These are phyloP conservation scores for Blastobotrys serpentis DNA, from an alignment of 1,139 yeast species.

Conservation along the genomic window DNA sequence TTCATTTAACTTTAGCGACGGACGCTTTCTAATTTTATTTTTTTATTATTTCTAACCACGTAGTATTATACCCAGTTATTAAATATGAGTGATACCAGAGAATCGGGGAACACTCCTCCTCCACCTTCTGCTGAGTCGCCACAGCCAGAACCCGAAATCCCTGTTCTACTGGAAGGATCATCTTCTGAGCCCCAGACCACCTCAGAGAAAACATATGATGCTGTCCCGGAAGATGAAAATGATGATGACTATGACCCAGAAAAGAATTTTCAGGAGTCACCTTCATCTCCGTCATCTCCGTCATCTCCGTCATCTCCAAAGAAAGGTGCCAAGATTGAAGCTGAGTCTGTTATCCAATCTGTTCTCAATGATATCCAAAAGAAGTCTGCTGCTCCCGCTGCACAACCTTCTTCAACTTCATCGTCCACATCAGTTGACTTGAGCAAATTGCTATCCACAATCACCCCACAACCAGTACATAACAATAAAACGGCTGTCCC, in stretches of 20 bases:
- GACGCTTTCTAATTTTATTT: too few relatives aligned
- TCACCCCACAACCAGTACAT: conserved; percentile 10
- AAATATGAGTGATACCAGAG: too few relatives aligned
- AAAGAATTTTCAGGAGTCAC: conserved; percentile 7
- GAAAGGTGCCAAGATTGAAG: conserved; percentile 12
- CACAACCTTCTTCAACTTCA: background rate
- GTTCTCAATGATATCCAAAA: conserved; percentile 17
- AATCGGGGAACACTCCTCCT: conserved; percentile 4
- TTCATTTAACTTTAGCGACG: too few relatives aligned
- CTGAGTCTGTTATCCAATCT: conserved; percentile 22
- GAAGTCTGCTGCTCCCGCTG: background rate
- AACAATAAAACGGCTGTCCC: conserved; percentile 1
- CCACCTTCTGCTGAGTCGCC: background rate
- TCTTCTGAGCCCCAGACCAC: background rate
- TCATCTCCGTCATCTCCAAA: conserved; percentile 1
- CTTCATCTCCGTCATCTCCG: background rate
- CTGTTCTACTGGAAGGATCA: too few relatives aligned
- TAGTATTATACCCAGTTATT: too few relatives aligned
- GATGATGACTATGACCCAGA: conserved; percentile 29
- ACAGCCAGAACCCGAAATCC: too few relatives aligned
- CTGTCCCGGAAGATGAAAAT: conserved; percentile 20
- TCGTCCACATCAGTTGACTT: conserved; percentile 18
- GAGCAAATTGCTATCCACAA: conserved; percentile 35
- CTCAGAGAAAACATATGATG: background rate
- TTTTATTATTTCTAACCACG: too few relatives aligned